Conservation (phyloP, 257 asterid species). For the Osmanthus fragrans region DNA sequence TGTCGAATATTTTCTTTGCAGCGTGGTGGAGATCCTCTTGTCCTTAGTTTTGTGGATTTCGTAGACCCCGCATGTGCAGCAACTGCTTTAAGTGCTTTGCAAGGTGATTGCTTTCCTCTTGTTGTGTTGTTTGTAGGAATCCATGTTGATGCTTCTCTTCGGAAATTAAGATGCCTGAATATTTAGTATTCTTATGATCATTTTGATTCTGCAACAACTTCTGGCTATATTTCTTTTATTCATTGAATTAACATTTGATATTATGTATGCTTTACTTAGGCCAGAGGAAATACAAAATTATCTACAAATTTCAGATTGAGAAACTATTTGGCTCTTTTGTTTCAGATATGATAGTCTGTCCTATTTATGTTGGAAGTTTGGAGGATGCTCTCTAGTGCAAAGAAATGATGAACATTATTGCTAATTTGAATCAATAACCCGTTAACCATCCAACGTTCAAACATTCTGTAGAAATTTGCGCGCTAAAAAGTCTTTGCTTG, state of each 20-base stretch:
- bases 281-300: background rate
- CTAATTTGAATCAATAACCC: background rate
- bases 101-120: slow-evolving; percentile 34
- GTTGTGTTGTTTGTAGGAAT: background rate
- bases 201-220: background rate
- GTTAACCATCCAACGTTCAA: background rate
- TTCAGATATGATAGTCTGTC: background rate
- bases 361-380: background rate
- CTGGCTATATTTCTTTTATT: background rate
- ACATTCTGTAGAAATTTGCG: background rate
- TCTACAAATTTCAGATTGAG: background rate
- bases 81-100: slow-evolving; percentile 58
- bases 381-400: background rate
- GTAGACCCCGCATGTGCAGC: slow-evolving; percentile 58
- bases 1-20: slow-evolving; percentile 27
- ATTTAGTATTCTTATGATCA: background rate
- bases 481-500: slow-evolving; percentile 4
- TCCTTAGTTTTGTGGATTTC: slow-evolving; percentile 61
- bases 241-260: background rate
- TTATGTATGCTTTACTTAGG: background rate
- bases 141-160: background rate
- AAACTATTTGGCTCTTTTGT: background rate
- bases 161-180: background rate
- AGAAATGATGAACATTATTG: background rate
- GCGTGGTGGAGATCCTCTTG: slow-evolving; percentile 57